phyloP scores from a whole-genome alignment of 805 yeast species.

The Blastobotrys attinorum region DNA sequence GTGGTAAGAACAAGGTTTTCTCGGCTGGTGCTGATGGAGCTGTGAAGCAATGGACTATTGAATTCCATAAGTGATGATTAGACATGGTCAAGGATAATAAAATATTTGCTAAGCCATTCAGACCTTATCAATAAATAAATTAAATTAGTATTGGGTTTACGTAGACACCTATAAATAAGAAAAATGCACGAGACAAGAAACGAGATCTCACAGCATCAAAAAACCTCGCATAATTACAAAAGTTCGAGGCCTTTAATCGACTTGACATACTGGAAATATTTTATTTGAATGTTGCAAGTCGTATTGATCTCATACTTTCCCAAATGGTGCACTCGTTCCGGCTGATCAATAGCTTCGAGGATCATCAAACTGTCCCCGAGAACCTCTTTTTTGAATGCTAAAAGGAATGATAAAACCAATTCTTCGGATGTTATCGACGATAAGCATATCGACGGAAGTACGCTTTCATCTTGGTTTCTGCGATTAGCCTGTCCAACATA shows the following conservation, averaged over 20 bases:
- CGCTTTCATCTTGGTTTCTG: not conserved
- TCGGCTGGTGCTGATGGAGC: slow-evolving; percentile 79
- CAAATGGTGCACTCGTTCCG: not conserved
- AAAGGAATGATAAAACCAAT: not conserved
- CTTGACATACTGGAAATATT: not conserved
- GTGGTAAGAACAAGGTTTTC: slow-evolving; percentile 39
- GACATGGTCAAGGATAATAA: too few species aligned
- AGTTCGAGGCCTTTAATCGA: not conserved
- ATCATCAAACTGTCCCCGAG: not conserved
- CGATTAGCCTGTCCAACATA: not conserved
- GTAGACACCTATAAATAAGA: too few species aligned
- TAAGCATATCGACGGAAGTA: not conserved
- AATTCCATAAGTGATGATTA: too few species aligned
- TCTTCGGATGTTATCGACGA: not conserved
- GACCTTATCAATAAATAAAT: not conserved
- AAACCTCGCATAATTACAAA: not conserved
- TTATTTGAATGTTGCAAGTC: not conserved
- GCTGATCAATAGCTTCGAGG: not conserved
- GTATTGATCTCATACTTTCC: not conserved
- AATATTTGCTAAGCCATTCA: too few species aligned
- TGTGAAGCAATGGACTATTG: slow-evolving; percentile 57
- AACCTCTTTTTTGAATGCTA: not conserved
- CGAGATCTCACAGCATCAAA: too few species aligned
- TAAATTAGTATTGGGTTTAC: not conserved
- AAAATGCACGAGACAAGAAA: too few species aligned